Evolutionary conservation across 768 basidiomycete genomes (phyloP).

Genomic region (Rhizopogon sp.): DNA sequence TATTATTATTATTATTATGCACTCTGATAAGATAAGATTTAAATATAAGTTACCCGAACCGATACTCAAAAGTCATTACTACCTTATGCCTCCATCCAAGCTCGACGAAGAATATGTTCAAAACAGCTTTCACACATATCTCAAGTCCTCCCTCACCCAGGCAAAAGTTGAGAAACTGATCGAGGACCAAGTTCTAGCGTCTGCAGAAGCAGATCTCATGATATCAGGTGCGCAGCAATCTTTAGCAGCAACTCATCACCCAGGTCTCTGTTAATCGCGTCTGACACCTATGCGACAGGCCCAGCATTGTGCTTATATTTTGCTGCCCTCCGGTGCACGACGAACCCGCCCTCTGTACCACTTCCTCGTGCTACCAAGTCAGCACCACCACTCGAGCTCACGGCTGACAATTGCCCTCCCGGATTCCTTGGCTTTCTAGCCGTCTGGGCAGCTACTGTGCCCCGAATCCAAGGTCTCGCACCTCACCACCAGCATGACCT

Average conservation of each 20-base stretch:
- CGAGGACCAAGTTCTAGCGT: constrained; percentile 67
- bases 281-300: constrained; percentile 31
- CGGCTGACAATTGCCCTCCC: constrained; percentile 63
- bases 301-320: constrained; percentile 84
- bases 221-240: constrained; percentile 57
- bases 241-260: not conserved
- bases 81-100: constrained; percentile 10
- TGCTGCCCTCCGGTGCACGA: constrained; percentile 72
- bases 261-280: not conserved
- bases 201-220: constrained; percentile 82
- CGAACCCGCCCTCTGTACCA: constrained; percentile 75
- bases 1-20: not conserved
- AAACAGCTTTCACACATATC: constrained; percentile 77
- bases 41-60: too few relatives aligned
- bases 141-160: constrained; percentile 72
- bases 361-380: constrained; percentile 55
- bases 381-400: constrained; percentile 50
- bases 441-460: constrained; percentile 69
- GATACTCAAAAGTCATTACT: too few relatives aligned
- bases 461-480: constrained; percentile 53
- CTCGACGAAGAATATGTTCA: constrained; percentile 66
- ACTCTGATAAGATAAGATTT: too few relatives aligned
- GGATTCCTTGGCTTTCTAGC: constrained; percentile 63
- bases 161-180: constrained; percentile 74
- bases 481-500: constrained; percentile 78